Evolutionary conservation across 2,329 filamentous ascomycete genomes (phyloP), one percentile per base, ranked within the genome.

Genomic region (Stachybotrys elegans): DNA sequence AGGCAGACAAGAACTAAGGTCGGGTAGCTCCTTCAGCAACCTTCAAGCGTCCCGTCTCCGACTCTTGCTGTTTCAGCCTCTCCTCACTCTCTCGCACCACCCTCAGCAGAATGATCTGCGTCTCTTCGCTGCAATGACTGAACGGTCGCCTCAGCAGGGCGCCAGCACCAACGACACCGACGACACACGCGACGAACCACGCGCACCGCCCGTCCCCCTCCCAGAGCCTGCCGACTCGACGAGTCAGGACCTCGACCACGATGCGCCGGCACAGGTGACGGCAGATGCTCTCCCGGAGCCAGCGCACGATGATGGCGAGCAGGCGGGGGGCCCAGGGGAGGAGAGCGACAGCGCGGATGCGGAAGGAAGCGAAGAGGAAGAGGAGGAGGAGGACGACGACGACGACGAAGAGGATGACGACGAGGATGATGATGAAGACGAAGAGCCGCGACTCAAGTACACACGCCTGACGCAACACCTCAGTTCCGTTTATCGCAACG

Each of bases 371-470:
- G 67, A 69, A 0, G 74, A 73, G 0, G 70, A 71, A 0, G 73
- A 72, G 0, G 71, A 70, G 0, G 69, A 70, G 0, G 69, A 68
- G 0, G 69, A 67, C 0, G 67, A 71, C 0, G 72, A 72, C 0
- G 72, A 73, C 0, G 78, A 81, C 0, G 78, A 81, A 0, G 79
- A 83, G 0, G 79, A 82, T 0, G 82, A 83, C 0, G 85, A 89
- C 0, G 84, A 87, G 0, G 83, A 86, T 0, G 88, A 94, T 0
- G 88, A 91, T 0, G 90, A 93, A 4, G 91, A 96, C 6, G 92
- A 97, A 16, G 92, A 97, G 66, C 94, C 93, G 22, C 86, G 84
- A 59, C 79, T 98, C 56, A 98, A 98, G 67, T 96, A 96, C 63
- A 86, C 85, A 41, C 85, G 89, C 40, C 69, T 97, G 54, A 97